Percentiles rank a stretch among this genome's conserved stretches.
phyloP scores from a whole-genome alignment of 2,329 filamentous ascomycete species.

The Epichloe scottii region DNA sequence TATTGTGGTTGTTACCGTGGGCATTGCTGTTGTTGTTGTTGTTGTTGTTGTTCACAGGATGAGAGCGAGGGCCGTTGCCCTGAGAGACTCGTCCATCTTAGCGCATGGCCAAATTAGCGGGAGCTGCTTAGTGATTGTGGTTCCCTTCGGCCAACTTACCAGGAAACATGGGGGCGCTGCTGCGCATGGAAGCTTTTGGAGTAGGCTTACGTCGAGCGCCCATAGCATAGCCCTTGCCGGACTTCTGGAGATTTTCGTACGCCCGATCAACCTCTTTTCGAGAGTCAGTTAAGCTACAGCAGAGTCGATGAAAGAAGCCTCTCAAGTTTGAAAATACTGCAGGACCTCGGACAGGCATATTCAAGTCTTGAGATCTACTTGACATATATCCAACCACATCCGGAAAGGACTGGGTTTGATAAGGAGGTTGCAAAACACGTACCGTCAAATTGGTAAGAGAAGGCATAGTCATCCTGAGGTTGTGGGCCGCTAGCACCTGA shows the following conservation, averaged over 20 bases:
- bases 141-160: conserved; percentile 1
- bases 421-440: conserved; percentile 28
- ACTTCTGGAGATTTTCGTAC: conserved; percentile 91
- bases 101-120: conserved; percentile 12
- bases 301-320: neutral
- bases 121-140: conserved; percentile 2
- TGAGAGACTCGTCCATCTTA: conserved; percentile 60
- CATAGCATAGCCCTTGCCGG: conserved; percentile 76
- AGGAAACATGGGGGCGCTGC: conserved; percentile 5
- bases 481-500: conserved; percentile 64
- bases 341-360: neutral
- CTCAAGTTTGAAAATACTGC: neutral
- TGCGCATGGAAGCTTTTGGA: conserved; percentile 7
- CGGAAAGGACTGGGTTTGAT: neutral
- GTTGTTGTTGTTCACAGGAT: conserved; percentile 65
- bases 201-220: conserved; percentile 58
- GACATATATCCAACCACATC: neutral
- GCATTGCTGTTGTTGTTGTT: conserved; percentile 63
- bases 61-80: conserved; percentile 56
- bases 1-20: conserved; percentile 52
- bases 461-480: conserved; percentile 67
- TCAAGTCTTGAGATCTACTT: neutral
- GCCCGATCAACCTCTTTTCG: conserved; percentile 82
- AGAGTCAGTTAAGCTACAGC: neutral
- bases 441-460: conserved; percentile 84